Base-by-base conservation (phyloP, 108 stramenopile species). In the Conticribra weissflogii region DNA sequence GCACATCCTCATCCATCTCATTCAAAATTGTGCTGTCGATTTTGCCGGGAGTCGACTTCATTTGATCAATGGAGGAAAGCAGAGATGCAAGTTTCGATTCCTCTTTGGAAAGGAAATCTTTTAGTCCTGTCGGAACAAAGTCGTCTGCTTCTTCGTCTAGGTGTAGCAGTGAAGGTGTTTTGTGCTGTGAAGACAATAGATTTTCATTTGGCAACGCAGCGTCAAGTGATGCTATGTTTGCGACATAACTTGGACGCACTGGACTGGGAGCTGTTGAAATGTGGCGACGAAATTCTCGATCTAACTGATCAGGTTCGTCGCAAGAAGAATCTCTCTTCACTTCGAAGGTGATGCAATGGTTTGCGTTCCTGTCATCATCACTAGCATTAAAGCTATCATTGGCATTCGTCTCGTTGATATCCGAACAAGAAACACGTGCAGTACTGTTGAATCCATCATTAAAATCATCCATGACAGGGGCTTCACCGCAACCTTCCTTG, bases 91-190 rank as follows among this genome's bases (percentile, higher is more conserved):
- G 36, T 30, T 59, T 59, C 19, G 32, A 19, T 19, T 59, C 59
- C 19, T 41, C 18, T 9, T n/a, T 18, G 29, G 47, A 29, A 22
- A 63, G 9, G 49, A 22, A 50, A 16, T 50, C 49, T 63, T 63
- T 63, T n/a, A 63, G 47, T 4, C 27, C 27, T 5, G 62, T 17
- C 7, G 62, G 36, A 15, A 63, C 4, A 17, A n/a, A 36, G 19
- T 59, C 62, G 49, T 49, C 22, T 3, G 19, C 28, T 30, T 63
- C 47, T 24, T 33, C 33, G 0, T 41, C 12, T 15, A 12, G 28
- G 2, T 18, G 18, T 41, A 3, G 34, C 3, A 16, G 14, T 41
- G 41, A 22, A 3, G 3, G 19, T n/a, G 22, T 3, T 3, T 21
- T 59, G 34, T 2, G 41, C 15, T n/a, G 24, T 21, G 5, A n/a